Percentiles rank a stretch among this genome's conserved stretches.
These are phyloP conservation scores for Xerocomus tenax DNA, from an alignment of 1,284 basidiomycete genomes.

Conservation along the genomic window DNA sequence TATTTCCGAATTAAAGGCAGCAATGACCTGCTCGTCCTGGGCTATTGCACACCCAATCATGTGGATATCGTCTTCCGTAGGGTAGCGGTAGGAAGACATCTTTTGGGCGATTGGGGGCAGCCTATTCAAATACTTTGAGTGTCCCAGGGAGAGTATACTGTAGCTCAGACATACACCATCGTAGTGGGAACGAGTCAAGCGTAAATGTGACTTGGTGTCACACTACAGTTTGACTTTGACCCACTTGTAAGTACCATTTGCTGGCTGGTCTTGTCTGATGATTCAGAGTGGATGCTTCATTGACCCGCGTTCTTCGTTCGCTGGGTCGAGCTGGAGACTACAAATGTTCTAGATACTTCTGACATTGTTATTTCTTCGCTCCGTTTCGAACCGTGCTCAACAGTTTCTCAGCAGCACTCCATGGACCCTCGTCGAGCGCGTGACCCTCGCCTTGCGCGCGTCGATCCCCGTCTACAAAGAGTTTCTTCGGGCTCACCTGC, in stretches of 20 bases:
- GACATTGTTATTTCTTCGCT: conserved; percentile 33
- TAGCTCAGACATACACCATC: too few relatives aligned
- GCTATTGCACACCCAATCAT: conserved; percentile 31
- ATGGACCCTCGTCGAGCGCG: conserved; percentile 77
- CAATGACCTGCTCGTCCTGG: conserved; percentile 37
- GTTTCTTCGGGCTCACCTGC: conserved; percentile 38
- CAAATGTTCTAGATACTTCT: conserved; percentile 85
- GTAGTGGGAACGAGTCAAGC: neutral
- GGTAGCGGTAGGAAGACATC: conserved; percentile 18
- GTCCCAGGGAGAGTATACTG: neutral
- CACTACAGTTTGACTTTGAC: conserved; percentile 2
- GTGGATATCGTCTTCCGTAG: conserved; percentile 27
- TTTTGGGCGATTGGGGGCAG: conserved; percentile 9
- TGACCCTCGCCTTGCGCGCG: conserved; percentile 66
- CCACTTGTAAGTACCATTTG: conserved; percentile 13
- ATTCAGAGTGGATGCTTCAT: conserved; percentile 83
- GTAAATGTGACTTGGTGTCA: conserved; percentile 20
- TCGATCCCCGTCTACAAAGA: conserved; percentile 56
- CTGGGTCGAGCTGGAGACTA: conserved; percentile 66
- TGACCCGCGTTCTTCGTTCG: conserved; percentile 41
- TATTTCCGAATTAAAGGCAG: conserved; percentile 38
- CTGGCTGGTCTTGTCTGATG: conserved; percentile 41
- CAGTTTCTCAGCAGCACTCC: conserved; percentile 10
- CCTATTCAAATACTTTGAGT: conserved; percentile 1
- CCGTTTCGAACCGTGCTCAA: conserved; percentile 11